Conservation (phyloP, 768 basidiomycete species). For the Cystobasidium tubakii region DNA sequence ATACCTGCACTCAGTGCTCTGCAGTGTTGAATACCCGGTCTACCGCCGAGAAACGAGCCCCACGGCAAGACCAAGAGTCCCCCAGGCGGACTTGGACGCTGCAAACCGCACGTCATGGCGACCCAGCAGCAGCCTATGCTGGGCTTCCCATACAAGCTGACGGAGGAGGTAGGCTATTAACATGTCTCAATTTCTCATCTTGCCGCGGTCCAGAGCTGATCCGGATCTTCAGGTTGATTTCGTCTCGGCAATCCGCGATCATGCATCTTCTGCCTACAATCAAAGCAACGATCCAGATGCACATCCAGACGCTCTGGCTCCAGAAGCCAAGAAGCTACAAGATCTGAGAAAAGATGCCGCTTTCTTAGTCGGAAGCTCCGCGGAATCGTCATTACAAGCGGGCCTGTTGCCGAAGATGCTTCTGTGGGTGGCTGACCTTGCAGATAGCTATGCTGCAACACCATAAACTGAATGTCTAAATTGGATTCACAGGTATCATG, state of each 20-base stretch:
- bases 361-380: background rate
- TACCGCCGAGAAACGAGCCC: too few relatives aligned
- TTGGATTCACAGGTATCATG: conserved; percentile 65
- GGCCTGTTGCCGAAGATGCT: conserved; percentile 13
- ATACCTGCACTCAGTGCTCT: too few relatives aligned
- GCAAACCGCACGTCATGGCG: background rate
- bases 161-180: conserved; percentile 5
- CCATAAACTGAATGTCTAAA: background rate
- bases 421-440: conserved; percentile 18
- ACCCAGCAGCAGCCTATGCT: conserved; percentile 12
- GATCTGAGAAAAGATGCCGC: conserved; percentile 31
- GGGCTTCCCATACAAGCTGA: conserved; percentile 27
- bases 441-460: background rate
- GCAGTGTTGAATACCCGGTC: too few relatives aligned
- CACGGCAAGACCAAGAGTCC: too few relatives aligned
- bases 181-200: background rate
- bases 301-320: conserved; percentile 35
- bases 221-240: conserved; percentile 31
- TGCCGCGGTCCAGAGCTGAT: background rate
- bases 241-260: conserved; percentile 23
- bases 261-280: conserved; percentile 19
- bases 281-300: conserved; percentile 25
- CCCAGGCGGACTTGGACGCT: too few relatives aligned
- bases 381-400: background rate
- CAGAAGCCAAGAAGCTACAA: conserved; percentile 28